phyloP scores from a whole-genome alignment of 2,329 filamentous ascomycete species.

The Trichoderma polysporum region DNA sequence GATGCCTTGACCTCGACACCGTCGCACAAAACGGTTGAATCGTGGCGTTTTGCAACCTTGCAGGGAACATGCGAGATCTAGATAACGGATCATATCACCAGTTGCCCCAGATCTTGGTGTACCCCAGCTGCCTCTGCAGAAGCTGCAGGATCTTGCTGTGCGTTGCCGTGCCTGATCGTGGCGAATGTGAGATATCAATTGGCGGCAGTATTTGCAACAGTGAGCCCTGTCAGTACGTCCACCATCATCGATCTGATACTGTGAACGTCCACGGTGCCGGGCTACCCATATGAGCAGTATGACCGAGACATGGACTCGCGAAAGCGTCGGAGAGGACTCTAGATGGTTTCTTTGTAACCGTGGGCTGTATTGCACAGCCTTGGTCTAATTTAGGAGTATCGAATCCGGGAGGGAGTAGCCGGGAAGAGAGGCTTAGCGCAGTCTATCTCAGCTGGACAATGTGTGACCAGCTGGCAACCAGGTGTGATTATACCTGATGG shows the following conservation, averaged over 20 bases:
- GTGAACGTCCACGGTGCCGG: neutral
- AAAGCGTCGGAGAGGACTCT: constrained; percentile 9
- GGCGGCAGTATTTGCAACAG: neutral
- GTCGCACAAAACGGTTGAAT: constrained; percentile 10
- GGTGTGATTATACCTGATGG: neutral
- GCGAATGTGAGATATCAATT: neutral
- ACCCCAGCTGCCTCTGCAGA: neutral
- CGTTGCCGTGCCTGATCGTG: neutral
- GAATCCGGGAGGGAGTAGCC: constrained; percentile 16
- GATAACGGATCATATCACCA: neutral
- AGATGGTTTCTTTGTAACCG: neutral
- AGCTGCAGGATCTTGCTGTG: constrained; percentile 14
- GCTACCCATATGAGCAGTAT: neutral
- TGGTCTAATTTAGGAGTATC: neutral
- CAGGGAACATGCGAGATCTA: neutral
- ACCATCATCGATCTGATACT: constrained; percentile 1
- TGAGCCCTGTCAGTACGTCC: neutral
- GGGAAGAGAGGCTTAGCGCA: constrained; percentile 21
- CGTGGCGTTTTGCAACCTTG: neutral
- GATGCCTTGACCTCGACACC: neutral
- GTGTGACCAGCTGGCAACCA: constrained; percentile 14
- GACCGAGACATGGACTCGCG: constrained; percentile 14
- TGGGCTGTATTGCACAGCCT: neutral
- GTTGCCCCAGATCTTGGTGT: constrained; percentile 11
- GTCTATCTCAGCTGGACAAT: constrained; percentile 5